phyloP scores from a whole-genome alignment of 805 yeast genomes.

The Cyberlindnera veronae region DNA sequence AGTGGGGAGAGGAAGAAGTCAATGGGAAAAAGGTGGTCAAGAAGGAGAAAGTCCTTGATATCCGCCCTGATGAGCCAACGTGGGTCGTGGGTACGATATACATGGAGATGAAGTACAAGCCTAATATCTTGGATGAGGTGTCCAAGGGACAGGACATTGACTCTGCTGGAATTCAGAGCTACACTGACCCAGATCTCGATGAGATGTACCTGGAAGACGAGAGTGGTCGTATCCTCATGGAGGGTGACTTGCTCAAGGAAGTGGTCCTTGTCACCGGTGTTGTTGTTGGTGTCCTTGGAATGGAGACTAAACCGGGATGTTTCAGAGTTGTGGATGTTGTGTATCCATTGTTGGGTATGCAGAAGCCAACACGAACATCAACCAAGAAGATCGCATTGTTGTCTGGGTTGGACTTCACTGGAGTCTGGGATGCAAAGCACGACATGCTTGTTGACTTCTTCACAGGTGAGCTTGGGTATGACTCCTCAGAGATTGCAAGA shows the following conservation, averaged over 20 bases:
- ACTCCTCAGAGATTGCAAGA: constrained; percentile 37
- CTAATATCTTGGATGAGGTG: constrained; percentile 81
- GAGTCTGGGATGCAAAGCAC: constrained; percentile 41
- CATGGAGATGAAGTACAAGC: constrained; percentile 79
- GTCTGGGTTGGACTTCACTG: constrained; percentile 68
- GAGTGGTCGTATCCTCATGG: constrained; percentile 77
- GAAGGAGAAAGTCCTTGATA: constrained; percentile 57
- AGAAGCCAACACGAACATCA: constrained; percentile 29
- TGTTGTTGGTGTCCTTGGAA: constrained; percentile 83
- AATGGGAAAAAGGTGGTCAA: constrained; percentile 34
- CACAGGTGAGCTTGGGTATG: constrained; percentile 60
- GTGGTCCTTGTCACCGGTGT: constrained; percentile 80
- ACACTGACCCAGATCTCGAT: constrained; percentile 54
- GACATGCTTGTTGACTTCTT: constrained; percentile 67
- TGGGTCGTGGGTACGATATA: constrained; percentile 89
- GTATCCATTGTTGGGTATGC: constrained; percentile 65
- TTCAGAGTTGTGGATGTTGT: constrained; percentile 80
- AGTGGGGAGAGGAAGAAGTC: constrained; percentile 54
- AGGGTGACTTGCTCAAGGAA: constrained; percentile 52
- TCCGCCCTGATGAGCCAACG: constrained; percentile 54
- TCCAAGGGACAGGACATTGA: constrained; percentile 47
- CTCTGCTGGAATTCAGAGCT: constrained; percentile 39
- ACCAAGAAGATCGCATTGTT: constrained; percentile 57
- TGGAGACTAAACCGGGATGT: constrained; percentile 77
- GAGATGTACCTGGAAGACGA: constrained; percentile 84